Evolutionary conservation across 306 rosid species (phyloP), one percentile per base, ranked within the genome.

Genomic region (Dalbergia cochinchinensis): DNA sequence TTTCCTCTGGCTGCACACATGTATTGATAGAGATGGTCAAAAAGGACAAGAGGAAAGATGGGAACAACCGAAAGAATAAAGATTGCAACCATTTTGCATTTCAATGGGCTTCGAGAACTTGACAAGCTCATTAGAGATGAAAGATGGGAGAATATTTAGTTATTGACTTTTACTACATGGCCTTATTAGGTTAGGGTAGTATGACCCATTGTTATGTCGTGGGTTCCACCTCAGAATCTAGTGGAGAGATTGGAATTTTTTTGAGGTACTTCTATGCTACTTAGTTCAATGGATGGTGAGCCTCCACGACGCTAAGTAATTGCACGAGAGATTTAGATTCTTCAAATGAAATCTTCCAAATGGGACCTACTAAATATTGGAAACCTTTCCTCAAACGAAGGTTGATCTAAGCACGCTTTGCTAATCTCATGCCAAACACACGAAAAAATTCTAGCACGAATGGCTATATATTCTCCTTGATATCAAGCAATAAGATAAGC

Each of bases 281-380:
- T 59, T 1, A 14, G 53, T 84, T 76, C 83, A 60, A 39, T 82
- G 83, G 85, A 82, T 62, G 26, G 15, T 68, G 75, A 76, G 74
- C 76, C 54, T 73, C 79, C 76, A 50, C 72, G 79, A 58, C 19
- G 67, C 65, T 58, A 57, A 77, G 41, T 72, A 34, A 63, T 77
- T 71, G 78, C 80, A 81, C 71, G 59, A 74, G 47, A 44, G 51
- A 72, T 79, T 57, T 39, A 7, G 80, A 82, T 64, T 77, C 77
- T 37, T 75, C 72, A 92, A 59, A 88, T 76, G 65, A 87, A 84
- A 87, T 89, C 88, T 87, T 86, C 71, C 18, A 9, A 51, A 22
- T 26, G 76, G 79, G 91, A 78, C 91, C 89, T 35, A 35, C 51
- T 72, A 41, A 77, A 84, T 81, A 74, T 86, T 87, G 70, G 58